Conservation (phyloP, 257 asterid species). For the Scutellaria minor region DNA sequence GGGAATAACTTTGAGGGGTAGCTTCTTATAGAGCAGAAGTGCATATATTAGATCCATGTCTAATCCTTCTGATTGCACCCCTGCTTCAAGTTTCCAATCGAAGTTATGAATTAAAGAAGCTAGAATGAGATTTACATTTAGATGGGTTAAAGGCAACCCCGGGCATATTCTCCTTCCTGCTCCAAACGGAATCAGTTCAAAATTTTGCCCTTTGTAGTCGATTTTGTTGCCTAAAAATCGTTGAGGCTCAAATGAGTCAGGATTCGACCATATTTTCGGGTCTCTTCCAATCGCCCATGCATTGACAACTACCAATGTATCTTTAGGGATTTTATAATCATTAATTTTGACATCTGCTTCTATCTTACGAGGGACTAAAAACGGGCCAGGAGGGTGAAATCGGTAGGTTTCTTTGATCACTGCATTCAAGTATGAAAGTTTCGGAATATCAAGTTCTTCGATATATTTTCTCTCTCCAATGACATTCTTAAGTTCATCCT, state of each 20-base stretch:
- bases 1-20: constrained; percentile 23
- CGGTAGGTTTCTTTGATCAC: constrained; percentile 27
- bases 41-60: constrained; percentile 22
- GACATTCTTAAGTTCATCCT: constrained; percentile 14
- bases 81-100: constrained; percentile 26
- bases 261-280: constrained; percentile 17
- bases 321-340: constrained; percentile 14
- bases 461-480: neutral
- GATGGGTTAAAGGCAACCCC: constrained; percentile 25
- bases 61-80: neutral
- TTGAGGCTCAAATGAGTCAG: constrained; percentile 29
- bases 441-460: constrained; percentile 21
- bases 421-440: constrained; percentile 22
- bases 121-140: constrained; percentile 18
- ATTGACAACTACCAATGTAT: constrained; percentile 12
- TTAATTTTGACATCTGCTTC: constrained; percentile 7
- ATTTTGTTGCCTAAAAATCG: constrained; percentile 14
- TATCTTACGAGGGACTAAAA: constrained; percentile 21
- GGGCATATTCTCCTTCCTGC: constrained; percentile 30
- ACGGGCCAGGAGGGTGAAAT: constrained; percentile 8
- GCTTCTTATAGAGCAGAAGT: constrained; percentile 18
- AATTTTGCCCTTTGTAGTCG: constrained; percentile 25
- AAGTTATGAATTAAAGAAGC: constrained; percentile 29
- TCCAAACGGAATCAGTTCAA: constrained; percentile 22
- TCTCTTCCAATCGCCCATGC: constrained; percentile 32